Conservation (phyloP, 75 land plant genomes). For the Sequoiadendron giganteum region DNA sequence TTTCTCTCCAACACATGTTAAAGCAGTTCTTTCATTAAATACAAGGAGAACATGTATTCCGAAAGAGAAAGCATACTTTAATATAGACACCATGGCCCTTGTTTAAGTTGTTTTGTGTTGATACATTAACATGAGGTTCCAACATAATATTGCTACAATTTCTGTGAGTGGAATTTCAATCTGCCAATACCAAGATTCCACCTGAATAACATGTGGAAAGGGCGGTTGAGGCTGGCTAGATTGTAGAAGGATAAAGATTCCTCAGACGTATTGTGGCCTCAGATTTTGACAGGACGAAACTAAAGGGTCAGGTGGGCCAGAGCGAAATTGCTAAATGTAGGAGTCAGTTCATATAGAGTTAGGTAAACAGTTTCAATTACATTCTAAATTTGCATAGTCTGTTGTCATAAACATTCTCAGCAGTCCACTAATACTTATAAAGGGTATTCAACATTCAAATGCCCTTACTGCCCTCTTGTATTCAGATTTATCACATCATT, state of each 20-base stretch:
- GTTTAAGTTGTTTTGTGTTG: not conserved
- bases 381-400: not conserved
- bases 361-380: not conserved
- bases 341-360: not conserved
- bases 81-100: not conserved
- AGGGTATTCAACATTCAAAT: not conserved
- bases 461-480: not conserved
- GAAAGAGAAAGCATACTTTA: not conserved
- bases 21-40: not conserved
- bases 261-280: too few species aligned
- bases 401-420: not conserved
- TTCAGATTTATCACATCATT: not conserved
- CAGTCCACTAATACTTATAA: not conserved
- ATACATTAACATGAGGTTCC: not conserved
- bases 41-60: not conserved
- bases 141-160: not conserved
- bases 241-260: not conserved
- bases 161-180: not conserved
- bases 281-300: not conserved
- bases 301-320: not conserved
- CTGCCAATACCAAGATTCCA: not conserved
- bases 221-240: not conserved
- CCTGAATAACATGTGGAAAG: not conserved
- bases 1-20: not conserved
- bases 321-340: not conserved